Conservation (phyloP, 2,329 filamentous ascomycete species). For the Neurospora crassa region DNA sequence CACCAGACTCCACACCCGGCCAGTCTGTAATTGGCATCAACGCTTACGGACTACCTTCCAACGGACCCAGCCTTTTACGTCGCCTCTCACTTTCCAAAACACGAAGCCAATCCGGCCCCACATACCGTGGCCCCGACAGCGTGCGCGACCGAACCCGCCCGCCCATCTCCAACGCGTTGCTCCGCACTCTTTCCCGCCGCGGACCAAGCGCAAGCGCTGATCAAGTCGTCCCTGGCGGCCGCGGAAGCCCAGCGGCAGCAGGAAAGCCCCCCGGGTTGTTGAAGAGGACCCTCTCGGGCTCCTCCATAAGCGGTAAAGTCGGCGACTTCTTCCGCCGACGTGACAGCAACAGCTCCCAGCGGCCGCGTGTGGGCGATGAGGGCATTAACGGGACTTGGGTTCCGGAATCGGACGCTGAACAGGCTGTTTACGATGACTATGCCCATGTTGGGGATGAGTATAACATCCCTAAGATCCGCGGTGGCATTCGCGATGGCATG, state of each 20-base stretch:
- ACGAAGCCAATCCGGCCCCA: slow-evolving; percentile 6
- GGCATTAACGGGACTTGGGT: slow-evolving; percentile 48
- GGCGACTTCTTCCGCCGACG: slow-evolving; percentile 31
- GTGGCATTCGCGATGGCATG: slow-evolving; percentile 7
- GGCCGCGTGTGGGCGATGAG: slow-evolving; percentile 33
- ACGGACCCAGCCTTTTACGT: slow-evolving; percentile 26
- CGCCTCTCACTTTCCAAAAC: slow-evolving; percentile 18
- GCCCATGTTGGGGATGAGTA: slow-evolving; percentile 10
- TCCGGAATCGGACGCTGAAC: slow-evolving; percentile 32
- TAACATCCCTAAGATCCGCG: slow-evolving; percentile 13
- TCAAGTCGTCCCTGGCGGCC: slow-evolving; percentile 7
- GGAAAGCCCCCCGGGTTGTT: slow-evolving; percentile 11
- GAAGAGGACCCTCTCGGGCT: slow-evolving; percentile 21
- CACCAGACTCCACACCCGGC: slow-evolving; percentile 60
- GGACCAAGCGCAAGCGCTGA: slow-evolving; percentile 16
- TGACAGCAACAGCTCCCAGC: slow-evolving; percentile 30
- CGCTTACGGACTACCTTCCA: slow-evolving; percentile 32
- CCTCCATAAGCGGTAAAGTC: slow-evolving; percentile 19
- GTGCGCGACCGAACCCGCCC: slow-evolving; percentile 17
- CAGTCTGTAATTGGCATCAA: slow-evolving; percentile 22
- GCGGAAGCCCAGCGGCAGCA: slow-evolving; percentile 1
- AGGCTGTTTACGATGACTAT: slow-evolving; percentile 22
- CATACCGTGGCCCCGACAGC: slow-evolving; percentile 16
- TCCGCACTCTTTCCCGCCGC: slow-evolving; percentile 16
- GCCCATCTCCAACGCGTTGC: slow-evolving; percentile 16